Percentiles rank a stretch among this genome's conserved stretches.
Evolutionary conservation across 768 basidiomycete genomes (phyloP).

Genomic region (Amanita inopinata): DNA sequence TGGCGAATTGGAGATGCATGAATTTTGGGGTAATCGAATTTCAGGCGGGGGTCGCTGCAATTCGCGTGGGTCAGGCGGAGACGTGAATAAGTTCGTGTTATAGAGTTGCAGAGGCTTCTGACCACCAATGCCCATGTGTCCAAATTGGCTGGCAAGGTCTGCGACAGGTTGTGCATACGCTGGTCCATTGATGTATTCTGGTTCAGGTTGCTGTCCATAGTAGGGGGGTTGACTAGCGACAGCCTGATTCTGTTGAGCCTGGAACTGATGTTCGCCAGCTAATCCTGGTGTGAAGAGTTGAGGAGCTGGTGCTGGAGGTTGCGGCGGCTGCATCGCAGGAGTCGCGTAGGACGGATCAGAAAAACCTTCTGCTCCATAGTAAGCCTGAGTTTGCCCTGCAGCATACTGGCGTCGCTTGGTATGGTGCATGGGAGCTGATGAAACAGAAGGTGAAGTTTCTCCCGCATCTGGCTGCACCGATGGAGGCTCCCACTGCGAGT

Average conservation of each 20-base stretch:
- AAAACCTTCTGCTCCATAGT: slow-evolving; percentile 48
- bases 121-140: slow-evolving; percentile 79
- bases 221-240: slow-evolving; percentile 26
- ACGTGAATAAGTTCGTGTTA: slow-evolving; percentile 88
- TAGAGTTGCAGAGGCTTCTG: slow-evolving; percentile 70
- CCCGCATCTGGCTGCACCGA: slow-evolving; percentile 24
- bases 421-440: slow-evolving; percentile 38
- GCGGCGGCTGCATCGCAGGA: slow-evolving; percentile 29
- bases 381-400: slow-evolving; percentile 85
- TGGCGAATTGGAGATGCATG: slow-evolving; percentile 69
- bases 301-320: slow-evolving; percentile 23
- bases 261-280: slow-evolving; percentile 58
- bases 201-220: slow-evolving; percentile 34
- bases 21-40: slow-evolving; percentile 79
- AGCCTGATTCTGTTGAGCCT: slow-evolving; percentile 47
- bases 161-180: slow-evolving; percentile 38
- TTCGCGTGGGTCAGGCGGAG: slow-evolving; percentile 86
- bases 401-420: slow-evolving; percentile 87
- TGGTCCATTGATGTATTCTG: slow-evolving; percentile 36
- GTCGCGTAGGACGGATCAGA: slow-evolving; percentile 34
- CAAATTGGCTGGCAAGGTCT: slow-evolving; percentile 74
- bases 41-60: slow-evolving; percentile 78
- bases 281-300: slow-evolving; percentile 87
- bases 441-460: slow-evolving; percentile 31
- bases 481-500: slow-evolving; percentile 86